These are phyloP conservation scores for Cudoniella acicularis DNA, from an alignment of 495 filamentous ascomycete species.

Conservation along the genomic window DNA sequence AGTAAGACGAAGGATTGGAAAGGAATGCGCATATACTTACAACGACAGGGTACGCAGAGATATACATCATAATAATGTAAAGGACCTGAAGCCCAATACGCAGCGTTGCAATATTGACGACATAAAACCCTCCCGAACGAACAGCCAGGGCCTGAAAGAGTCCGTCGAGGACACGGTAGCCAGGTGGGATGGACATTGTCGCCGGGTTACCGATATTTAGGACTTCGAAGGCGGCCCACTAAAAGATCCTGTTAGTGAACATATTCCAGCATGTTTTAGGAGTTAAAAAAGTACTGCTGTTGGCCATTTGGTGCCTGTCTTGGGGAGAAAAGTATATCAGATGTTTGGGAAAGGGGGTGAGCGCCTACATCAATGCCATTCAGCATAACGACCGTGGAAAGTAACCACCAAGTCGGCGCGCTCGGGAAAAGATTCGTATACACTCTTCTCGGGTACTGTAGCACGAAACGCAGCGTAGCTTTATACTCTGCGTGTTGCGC, in stretches of 20 bases:
- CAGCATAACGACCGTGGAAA: conserved; percentile 65
- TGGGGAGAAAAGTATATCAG: too few species aligned
- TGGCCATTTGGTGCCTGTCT: too few species aligned
- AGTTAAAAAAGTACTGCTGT: too few species aligned
- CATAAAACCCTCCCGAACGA: conserved; percentile 78
- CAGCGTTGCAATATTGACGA: conserved; percentile 66
- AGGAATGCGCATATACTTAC: too few species aligned
- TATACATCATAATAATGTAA: conserved; percentile 95
- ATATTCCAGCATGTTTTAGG: too few species aligned
- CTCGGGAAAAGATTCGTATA: conserved; percentile 83
- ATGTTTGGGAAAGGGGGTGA: too few species aligned
- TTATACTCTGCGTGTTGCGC: conserved; percentile 45
- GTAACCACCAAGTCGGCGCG: conserved; percentile 75
- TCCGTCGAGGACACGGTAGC: conserved; percentile 67
- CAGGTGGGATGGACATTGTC: conserved; percentile 52
- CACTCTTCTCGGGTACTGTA: conserved; percentile 72
- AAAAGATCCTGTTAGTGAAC: too few species aligned
- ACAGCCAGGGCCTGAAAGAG: conserved; percentile 83
- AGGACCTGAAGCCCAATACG: conserved; percentile 72
- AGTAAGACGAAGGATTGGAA: too few species aligned
- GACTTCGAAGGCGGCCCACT: conserved; percentile 79
- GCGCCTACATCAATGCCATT: conserved; percentile 81
- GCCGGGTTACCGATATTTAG: conserved; percentile 69
- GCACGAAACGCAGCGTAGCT: conserved; percentile 73
- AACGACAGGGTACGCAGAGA: conserved; percentile 74